phyloP scores from a whole-genome alignment of 345 rosid species.

The Mangifera indica region DNA sequence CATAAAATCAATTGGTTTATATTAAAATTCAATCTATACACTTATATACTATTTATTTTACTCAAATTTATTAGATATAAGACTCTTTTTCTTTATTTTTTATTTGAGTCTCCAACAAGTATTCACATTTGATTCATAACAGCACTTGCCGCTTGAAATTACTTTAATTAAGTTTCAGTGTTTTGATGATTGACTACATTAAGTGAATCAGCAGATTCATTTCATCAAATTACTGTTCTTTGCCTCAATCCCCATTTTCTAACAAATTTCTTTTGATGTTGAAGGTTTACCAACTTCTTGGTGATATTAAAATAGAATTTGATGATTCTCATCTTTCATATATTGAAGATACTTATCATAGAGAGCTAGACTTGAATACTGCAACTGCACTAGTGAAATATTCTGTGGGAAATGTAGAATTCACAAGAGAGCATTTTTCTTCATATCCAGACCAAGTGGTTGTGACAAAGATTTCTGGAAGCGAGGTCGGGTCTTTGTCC shows the following conservation, averaged over 20 bases:
- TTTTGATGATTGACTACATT: too few relatives aligned
- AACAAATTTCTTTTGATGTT: constrained; percentile 21
- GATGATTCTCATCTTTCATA: constrained; percentile 65
- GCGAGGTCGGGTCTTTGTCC: constrained; percentile 60
- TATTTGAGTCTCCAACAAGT: too few relatives aligned
- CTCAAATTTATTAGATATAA: too few relatives aligned
- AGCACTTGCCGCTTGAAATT: too few relatives aligned
- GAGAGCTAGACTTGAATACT: constrained; percentile 88
- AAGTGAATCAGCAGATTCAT: neutral
- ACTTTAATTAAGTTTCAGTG: too few relatives aligned
- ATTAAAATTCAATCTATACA: too few relatives aligned
- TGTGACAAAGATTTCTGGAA: constrained; percentile 61
- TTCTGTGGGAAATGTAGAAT: constrained; percentile 56
- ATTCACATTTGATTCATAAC: neutral
- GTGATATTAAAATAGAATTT: constrained; percentile 78
- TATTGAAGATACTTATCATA: constrained; percentile 57
- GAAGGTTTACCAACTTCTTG: constrained; percentile 84
- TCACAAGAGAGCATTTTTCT: constrained; percentile 67
- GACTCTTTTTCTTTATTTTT: too few relatives aligned
- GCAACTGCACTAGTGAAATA: constrained; percentile 72
- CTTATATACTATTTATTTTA: too few relatives aligned
- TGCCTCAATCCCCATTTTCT: neutral
- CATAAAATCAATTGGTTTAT: too few relatives aligned
- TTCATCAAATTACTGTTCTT: neutral
- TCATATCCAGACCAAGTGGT: constrained; percentile 71